Conservation (phyloP, 2,329 filamentous ascomycete genomes). For the Sporothrix luriei region DNA sequence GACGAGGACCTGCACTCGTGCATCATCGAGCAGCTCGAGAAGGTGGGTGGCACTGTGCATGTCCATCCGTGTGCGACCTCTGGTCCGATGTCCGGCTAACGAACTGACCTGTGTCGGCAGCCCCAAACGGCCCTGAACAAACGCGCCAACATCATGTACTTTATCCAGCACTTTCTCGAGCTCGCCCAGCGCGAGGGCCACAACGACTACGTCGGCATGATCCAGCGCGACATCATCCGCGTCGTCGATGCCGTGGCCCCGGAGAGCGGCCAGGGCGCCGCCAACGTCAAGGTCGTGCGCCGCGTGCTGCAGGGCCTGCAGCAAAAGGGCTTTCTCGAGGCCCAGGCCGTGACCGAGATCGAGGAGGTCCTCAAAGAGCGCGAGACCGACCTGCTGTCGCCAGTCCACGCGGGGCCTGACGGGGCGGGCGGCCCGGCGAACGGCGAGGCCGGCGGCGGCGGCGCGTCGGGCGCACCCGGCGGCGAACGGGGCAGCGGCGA, state of each 20-base stretch:
- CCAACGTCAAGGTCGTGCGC: conserved; percentile 90
- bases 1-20: conserved; percentile 97
- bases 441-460: not conserved
- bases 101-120: conserved; percentile 28
- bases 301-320: conserved; percentile 73
- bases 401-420: conserved; percentile 38
- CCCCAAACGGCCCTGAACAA: conserved; percentile 89
- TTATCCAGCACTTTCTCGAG: conserved; percentile 93
- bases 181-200: conserved; percentile 76
- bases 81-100: conserved; percentile 29
- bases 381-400: conserved; percentile 64
- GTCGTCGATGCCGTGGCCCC: conserved; percentile 93
- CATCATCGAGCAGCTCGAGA: conserved; percentile 92
- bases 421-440: conserved; percentile 27
- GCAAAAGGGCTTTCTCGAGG: conserved; percentile 70
- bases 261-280: conserved; percentile 80
- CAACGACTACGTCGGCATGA: conserved; percentile 84
- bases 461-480: not conserved
- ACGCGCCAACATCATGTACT: conserved; percentile 98
- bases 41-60: conserved; percentile 51
- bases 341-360: conserved; percentile 75
- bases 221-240: conserved; percentile 87
- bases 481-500: not conserved
- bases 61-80: too few relatives aligned
- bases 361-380: conserved; percentile 81